Evolutionary conservation across 2,329 filamentous ascomycete species (phyloP).

Genomic region (Acrocalymma vagum): DNA sequence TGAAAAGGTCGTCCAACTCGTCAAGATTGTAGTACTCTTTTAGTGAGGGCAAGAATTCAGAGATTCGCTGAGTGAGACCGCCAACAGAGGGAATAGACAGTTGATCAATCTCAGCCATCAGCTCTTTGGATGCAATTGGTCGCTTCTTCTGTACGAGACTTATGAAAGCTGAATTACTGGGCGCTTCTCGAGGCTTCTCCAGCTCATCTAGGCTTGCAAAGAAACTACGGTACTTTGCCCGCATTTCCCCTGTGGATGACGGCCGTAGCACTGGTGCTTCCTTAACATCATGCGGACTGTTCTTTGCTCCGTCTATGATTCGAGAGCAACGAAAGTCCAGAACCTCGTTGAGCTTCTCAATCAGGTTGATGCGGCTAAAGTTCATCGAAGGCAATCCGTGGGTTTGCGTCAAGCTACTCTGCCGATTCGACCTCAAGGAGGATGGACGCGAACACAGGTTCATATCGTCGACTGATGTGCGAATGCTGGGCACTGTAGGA

Average conservation of each 20-base stretch:
- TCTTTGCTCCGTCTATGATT: constrained; percentile 44
- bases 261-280: constrained; percentile 45
- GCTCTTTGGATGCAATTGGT: constrained; percentile 51
- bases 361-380: constrained; percentile 57
- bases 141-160: constrained; percentile 27
- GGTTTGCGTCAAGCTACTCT: constrained; percentile 30
- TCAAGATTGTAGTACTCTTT: constrained; percentile 48
- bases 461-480: constrained; percentile 31
- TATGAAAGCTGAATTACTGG: constrained; percentile 16
- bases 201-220: constrained; percentile 54
- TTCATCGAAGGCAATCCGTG: constrained; percentile 56
- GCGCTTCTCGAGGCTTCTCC: constrained; percentile 18
- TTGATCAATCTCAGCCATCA: constrained; percentile 55
- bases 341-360: constrained; percentile 55
- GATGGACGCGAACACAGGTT: constrained; percentile 25
- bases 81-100: constrained; percentile 56
- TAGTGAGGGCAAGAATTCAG: constrained; percentile 55
- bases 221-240: constrained; percentile 57
- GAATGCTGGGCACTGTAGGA: constrained; percentile 24
- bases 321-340: constrained; percentile 49
- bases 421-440: constrained; percentile 28
- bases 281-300: constrained; percentile 37
- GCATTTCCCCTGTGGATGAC: constrained; percentile 44
- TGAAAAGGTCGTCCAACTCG: constrained; percentile 42
- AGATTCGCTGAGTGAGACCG: constrained; percentile 55